A percentile compares a stretch with the other conserved stretches of the same genome.
These are phyloP conservation scores for Arachnomyces sp. DNA, from an alignment of 2,329 filamentous ascomycete genomes.

Conservation along the genomic window DNA sequence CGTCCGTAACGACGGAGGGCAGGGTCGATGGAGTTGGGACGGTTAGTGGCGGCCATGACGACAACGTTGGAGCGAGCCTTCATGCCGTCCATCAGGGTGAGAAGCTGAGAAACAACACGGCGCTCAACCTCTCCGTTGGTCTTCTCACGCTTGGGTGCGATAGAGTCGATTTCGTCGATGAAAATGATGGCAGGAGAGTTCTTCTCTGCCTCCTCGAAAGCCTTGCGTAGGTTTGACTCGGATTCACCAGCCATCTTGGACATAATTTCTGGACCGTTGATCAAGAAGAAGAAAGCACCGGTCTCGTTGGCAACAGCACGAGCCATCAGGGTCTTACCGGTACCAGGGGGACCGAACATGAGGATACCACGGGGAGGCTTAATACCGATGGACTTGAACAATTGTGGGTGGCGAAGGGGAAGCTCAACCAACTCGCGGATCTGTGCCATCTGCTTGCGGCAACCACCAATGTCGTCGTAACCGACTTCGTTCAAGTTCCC, in stretches of 20 bases:
- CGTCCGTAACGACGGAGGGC: conserved; percentile 95
- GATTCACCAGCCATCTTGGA: conserved; percentile 99
- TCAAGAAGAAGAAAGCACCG: conserved; percentile 97
- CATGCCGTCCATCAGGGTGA: conserved; percentile 99
- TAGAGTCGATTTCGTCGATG: conserved; percentile 98
- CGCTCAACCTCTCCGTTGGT: conserved; percentile 98
- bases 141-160: conserved; percentile 99
- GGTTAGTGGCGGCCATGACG: conserved; percentile 98
- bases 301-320: conserved; percentile 98
- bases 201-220: conserved; percentile 99
- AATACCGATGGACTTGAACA: conserved; percentile 99
- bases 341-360: conserved; percentile 93
- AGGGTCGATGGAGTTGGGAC: conserved; percentile 96
- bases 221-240: conserved; percentile 94
- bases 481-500: conserved; percentile 98
- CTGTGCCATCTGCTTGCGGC: conserved; percentile 99
- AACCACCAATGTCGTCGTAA: conserved; percentile 98
- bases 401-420: conserved; percentile 89
- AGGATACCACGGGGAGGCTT: conserved; percentile 98
- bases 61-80: conserved; percentile 98
- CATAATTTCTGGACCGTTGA: conserved; percentile 99
- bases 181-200: conserved; percentile 99
- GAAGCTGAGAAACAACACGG: conserved; percentile 92
- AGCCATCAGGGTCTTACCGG: conserved; percentile 98
- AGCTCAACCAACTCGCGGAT: conserved; percentile 98